Evolutionary conservation across 139 green algal species (phyloP).

Genomic region (Pedinophyceae sp.): DNA sequence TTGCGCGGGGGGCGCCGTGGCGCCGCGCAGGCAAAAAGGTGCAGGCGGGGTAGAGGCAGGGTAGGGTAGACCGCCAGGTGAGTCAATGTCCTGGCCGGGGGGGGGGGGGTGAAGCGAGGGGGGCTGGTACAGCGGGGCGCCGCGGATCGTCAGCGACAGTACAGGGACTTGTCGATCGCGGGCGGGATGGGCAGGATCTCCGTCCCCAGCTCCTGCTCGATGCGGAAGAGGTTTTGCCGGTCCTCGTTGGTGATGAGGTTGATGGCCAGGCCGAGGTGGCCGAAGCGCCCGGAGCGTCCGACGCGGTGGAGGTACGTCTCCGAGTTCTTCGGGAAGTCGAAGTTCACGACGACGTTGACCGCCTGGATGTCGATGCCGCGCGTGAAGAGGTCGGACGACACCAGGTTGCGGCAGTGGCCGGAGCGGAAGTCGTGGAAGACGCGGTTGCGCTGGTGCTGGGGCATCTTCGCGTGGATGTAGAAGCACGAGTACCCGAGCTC

Average conservation of each 20-base stretch:
- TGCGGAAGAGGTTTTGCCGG: conserved; percentile 92
- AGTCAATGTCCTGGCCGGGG: too few species aligned
- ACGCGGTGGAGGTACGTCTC: conserved; percentile 98
- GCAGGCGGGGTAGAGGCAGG: too few species aligned
- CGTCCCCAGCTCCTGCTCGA: conserved; percentile 97
- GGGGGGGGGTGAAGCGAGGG: too few species aligned
- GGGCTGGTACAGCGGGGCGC: neutral
- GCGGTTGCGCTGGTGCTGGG: conserved; percentile 94
- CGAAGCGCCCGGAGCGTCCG: conserved; percentile 89
- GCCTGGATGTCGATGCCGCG: conserved; percentile 97
- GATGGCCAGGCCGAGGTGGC: conserved; percentile 94
- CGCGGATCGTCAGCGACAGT: conserved; percentile 47
- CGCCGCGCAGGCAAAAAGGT: too few species aligned
- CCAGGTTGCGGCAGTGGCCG: conserved; percentile 93
- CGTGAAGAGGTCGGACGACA: conserved; percentile 91
- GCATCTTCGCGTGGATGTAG: conserved; percentile 99
- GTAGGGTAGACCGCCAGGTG: too few species aligned
- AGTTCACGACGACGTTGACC: conserved; percentile 99
- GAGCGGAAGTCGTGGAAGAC: conserved; percentile 99
- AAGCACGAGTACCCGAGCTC: conserved; percentile 99
- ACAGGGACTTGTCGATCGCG: conserved; percentile 88
- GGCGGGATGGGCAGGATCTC: conserved; percentile 98
- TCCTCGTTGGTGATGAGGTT: conserved; percentile 99
- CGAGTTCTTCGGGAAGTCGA: conserved; percentile 98
- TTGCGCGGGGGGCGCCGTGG: too few species aligned